Conservation (phyloP, 495 filamentous ascomycete species). For the Trichocladium antarcticum region DNA sequence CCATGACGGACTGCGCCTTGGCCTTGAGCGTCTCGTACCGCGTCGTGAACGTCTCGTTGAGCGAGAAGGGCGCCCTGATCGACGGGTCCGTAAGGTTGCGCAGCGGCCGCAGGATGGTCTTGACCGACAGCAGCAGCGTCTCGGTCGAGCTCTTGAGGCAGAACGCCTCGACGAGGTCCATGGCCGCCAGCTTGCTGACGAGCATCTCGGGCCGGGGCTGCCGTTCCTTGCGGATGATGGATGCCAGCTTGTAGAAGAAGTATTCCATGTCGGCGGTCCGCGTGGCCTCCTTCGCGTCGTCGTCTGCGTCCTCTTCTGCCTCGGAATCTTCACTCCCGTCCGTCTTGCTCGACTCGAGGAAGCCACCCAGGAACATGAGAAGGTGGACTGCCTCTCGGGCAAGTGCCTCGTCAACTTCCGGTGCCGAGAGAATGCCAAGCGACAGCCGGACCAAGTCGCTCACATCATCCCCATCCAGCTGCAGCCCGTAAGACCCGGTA, state of each 20-base stretch:
- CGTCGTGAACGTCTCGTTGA: slow-evolving; percentile 54
- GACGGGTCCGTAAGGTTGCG: slow-evolving; percentile 73
- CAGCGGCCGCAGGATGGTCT: slow-evolving; percentile 63
- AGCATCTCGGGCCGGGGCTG: slow-evolving; percentile 50
- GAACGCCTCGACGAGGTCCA: slow-evolving; percentile 56
- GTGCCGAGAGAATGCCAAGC: slow-evolving; percentile 54
- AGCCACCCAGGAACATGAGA: slow-evolving; percentile 54
- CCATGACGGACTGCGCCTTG: slow-evolving; percentile 61
- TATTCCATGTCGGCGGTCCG: slow-evolving; percentile 46
- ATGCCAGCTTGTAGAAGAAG: slow-evolving; percentile 62
- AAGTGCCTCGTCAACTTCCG: slow-evolving; percentile 52
- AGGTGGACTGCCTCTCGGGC: slow-evolving; percentile 65
- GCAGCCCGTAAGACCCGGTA: slow-evolving; percentile 57
- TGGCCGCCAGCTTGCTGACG: slow-evolving; percentile 60
- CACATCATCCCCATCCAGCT: slow-evolving; percentile 53
- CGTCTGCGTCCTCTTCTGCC: slow-evolving; percentile 34
- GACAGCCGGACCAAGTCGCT: slow-evolving; percentile 51
- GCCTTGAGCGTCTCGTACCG: slow-evolving; percentile 54
- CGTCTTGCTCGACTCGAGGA: slow-evolving; percentile 21
- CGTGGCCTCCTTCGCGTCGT: slow-evolving; percentile 33
- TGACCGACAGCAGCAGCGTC: slow-evolving; percentile 48
- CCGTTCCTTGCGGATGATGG: slow-evolving; percentile 67
- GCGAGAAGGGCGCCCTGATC: slow-evolving; percentile 55
- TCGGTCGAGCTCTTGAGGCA: slow-evolving; percentile 46
- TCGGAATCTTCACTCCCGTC: slow-evolving; percentile 19